These are phyloP conservation scores for Pterulicium gracile DNA, from an alignment of 1,284 basidiomycete genomes.

Conservation along the genomic window DNA sequence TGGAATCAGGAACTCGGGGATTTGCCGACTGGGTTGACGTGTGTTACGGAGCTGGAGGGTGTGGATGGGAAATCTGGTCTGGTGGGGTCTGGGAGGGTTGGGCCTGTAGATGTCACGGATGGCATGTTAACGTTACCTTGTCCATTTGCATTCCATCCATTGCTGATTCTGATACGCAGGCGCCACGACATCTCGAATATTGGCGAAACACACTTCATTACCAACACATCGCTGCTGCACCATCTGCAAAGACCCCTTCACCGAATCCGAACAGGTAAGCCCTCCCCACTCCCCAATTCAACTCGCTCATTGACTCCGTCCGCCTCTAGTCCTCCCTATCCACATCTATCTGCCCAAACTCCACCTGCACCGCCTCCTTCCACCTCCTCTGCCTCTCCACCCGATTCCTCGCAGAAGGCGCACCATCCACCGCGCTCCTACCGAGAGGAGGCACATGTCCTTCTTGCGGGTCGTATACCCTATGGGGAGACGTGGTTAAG, in stretches of 20 bases:
- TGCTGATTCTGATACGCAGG: neutral
- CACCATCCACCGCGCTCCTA: constrained; percentile 28
- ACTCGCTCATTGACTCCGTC: constrained; percentile 37
- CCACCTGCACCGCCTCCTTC: constrained; percentile 28
- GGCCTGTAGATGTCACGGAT: constrained; percentile 58
- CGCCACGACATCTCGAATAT: neutral
- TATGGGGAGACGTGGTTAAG: constrained; percentile 70
- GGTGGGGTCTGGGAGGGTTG: constrained; percentile 34
- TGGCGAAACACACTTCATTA: too few species aligned
- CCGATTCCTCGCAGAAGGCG: constrained; percentile 33
- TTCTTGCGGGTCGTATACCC: constrained; percentile 38
- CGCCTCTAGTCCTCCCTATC: constrained; percentile 38
- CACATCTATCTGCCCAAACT: constrained; percentile 17
- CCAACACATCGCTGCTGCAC: neutral
- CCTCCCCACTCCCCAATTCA: constrained; percentile 41
- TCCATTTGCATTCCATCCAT: neutral
- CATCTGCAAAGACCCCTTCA: constrained; percentile 26
- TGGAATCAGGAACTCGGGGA: constrained; percentile 27
- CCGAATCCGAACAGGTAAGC: constrained; percentile 31
- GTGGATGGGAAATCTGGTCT: constrained; percentile 56
- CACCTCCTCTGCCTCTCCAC: constrained; percentile 65
- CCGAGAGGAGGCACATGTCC: constrained; percentile 55
- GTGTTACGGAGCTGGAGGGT: constrained; percentile 53
- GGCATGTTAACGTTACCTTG: constrained; percentile 25
- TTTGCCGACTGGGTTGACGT: constrained; percentile 42